Percentiles rank a stretch among this genome's conserved stretches.
Conservation (phyloP, 2,329 filamentous ascomycete species). For the Purpureocillium takamizusanense region DNA sequence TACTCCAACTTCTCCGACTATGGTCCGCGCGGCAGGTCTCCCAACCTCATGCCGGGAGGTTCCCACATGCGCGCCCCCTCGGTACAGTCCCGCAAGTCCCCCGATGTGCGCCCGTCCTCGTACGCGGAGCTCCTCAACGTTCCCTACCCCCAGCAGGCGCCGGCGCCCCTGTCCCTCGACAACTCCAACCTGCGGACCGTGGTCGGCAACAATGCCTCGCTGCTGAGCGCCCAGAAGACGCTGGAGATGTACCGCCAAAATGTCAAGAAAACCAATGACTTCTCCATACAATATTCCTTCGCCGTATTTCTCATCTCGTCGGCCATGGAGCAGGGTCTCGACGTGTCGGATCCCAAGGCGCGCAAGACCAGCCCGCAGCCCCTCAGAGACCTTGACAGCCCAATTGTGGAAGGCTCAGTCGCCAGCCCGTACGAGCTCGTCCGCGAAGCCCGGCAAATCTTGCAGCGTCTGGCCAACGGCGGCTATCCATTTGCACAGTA, state of each 20-base stretch:
- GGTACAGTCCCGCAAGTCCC: slow-evolving; percentile 43
- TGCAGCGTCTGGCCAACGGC: slow-evolving; percentile 76
- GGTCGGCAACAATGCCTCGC: slow-evolving; percentile 81
- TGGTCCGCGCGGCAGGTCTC: slow-evolving; percentile 53
- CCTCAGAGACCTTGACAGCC: slow-evolving; percentile 35
- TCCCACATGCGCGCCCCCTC: slow-evolving; percentile 39
- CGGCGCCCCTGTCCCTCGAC: slow-evolving; percentile 61
- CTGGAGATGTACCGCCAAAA: slow-evolving; percentile 96
- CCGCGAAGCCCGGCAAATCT: slow-evolving; percentile 78
- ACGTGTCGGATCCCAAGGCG: slow-evolving; percentile 35
- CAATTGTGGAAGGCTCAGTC: slow-evolving; percentile 34
- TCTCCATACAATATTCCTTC: slow-evolving; percentile 89
- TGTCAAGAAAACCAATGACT: slow-evolving; percentile 92
- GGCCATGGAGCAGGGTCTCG: slow-evolving; percentile 66
- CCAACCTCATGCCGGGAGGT: slow-evolving; percentile 32
- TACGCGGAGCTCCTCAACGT: slow-evolving; percentile 55
- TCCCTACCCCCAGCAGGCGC: slow-evolving; percentile 71
- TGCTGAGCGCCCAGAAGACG: slow-evolving; percentile 86
- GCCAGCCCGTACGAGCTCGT: slow-evolving; percentile 60
- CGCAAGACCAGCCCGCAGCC: slow-evolving; percentile 38
- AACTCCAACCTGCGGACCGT: slow-evolving; percentile 71
- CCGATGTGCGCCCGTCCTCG: slow-evolving; percentile 42
- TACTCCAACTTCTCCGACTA: slow-evolving; percentile 69
- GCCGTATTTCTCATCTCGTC: slow-evolving; percentile 88
- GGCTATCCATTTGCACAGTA: slow-evolving; percentile 97